Evolutionary conservation across 2,329 filamentous ascomycete species (phyloP), one percentile per base, ranked within the genome.

Genomic region (Colletotrichum lentis): DNA sequence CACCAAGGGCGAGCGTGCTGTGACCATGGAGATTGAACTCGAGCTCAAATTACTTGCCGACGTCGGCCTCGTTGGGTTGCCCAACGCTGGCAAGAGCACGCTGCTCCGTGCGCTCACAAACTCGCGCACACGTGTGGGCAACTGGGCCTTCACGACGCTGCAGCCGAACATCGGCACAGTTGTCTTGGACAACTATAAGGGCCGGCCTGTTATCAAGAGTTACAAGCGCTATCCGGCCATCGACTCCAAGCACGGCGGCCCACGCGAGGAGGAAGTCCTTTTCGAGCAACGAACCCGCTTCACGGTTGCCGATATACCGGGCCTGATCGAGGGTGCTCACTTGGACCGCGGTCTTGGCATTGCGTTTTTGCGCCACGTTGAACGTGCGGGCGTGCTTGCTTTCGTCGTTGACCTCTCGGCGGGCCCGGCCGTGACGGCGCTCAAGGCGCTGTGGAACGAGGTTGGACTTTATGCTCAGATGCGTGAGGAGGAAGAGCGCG

Each of bases 71-170:
- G 96, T 99, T 18, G 96, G 96, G 0, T 86, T 98, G 18, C 96
- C 96, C 1, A 99, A 99, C 77, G 96, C 95, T 5, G 96, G 96
- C 10, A 99, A 99, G 80, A 96, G 92, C 76, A 98, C 96, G 0
- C 85, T 99, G 1, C 85, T 98, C 18, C 90, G 96, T 20, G 90
- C 94, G 3, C 82, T 99, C 73, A 97, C 90, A 73, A 94, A 94
- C 77, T 96, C 92, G 76, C 90, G 94, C 68, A 93, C 96, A 1
- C 88, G 96, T 46, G 89, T 99, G 37, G 96, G 96, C 47, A 90
- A 92, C 77, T 99, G 96, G 96, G 95, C 94, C 11, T 99, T 99
- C 77, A 99, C 96, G 3, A 99, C 96, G 0, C 84, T 99, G 10
- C 91, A 94, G 73, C 96, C 96, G 3, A 97, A 97, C 73, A 96